These are phyloP conservation scores for Apocynum venetum DNA, from an alignment of 257 asterid species.

Conservation along the genomic window DNA sequence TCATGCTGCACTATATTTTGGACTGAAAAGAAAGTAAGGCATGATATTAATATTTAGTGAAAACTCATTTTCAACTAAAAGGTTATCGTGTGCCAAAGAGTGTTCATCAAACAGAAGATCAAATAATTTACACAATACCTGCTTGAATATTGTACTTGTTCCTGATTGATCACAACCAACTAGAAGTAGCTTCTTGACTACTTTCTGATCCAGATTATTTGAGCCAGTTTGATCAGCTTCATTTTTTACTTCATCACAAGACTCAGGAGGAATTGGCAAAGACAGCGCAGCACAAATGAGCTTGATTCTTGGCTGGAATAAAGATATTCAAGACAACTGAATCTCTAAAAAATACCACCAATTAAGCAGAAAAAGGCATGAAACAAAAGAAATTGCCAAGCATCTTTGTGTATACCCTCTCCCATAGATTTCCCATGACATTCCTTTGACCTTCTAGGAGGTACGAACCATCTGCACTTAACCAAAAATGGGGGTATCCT, in stretches of 20 bases:
- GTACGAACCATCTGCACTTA: slow-evolving; percentile 62
- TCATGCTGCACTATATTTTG: too few relatives aligned
- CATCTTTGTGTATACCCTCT: slow-evolving; percentile 40
- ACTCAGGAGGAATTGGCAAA: slow-evolving; percentile 68
- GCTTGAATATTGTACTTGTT: slow-evolving; percentile 83
- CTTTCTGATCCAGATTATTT: slow-evolving; percentile 25
- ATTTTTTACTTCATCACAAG: slow-evolving; percentile 29
- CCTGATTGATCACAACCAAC: slow-evolving; percentile 86
- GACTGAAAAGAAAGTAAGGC: too few relatives aligned
- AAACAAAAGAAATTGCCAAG: slow-evolving; percentile 7
- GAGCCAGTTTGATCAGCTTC: slow-evolving; percentile 22
- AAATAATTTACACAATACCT: slow-evolving; percentile 35
- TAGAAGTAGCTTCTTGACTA: slow-evolving; percentile 52
- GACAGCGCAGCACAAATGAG: slow-evolving; percentile 55
- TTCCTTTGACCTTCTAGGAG: slow-evolving; percentile 68
- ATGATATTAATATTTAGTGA: too few relatives aligned
- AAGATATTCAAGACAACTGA: background rate
- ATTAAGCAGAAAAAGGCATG: background rate
- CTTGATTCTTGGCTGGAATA: slow-evolving; percentile 56
- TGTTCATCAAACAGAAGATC: too few relatives aligned
- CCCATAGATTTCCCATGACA: slow-evolving; percentile 81
- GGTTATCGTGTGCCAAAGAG: too few relatives aligned
- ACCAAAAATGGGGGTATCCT: slow-evolving; percentile 69
- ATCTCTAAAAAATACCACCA: background rate
- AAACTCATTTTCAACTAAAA: too few relatives aligned